These are phyloP conservation scores for Diaporthe ilicicola DNA, from an alignment of 2,329 filamentous ascomycete species.

Conservation along the genomic window DNA sequence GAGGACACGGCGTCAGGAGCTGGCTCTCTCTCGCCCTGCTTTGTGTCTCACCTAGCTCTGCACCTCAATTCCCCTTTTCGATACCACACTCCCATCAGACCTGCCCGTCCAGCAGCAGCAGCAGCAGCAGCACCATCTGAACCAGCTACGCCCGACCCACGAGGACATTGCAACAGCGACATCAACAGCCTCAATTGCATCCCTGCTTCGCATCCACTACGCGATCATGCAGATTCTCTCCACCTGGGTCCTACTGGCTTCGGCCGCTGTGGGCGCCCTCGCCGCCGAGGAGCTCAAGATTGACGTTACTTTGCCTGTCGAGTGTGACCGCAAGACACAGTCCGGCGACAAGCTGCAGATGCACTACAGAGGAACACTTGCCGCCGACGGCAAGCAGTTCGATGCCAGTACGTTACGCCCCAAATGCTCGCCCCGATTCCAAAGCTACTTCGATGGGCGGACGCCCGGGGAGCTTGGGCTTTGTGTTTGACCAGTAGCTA, in stretches of 20 bases:
- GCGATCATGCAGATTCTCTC: constrained; percentile 61
- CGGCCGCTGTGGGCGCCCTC: constrained; percentile 58
- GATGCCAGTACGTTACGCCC: constrained; percentile 69
- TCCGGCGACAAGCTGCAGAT: constrained; percentile 83
- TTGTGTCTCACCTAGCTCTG: constrained; percentile 2
- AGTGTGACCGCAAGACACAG: constrained; percentile 81
- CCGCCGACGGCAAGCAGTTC: constrained; percentile 77
- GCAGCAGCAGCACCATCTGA: not conserved
- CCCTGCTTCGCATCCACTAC: constrained; percentile 24
- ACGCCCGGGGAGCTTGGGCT: not conserved
- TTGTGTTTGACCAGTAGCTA: not conserved
- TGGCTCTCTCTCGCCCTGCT: constrained; percentile 2
- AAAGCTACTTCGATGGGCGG: not conserved
- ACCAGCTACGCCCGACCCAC: not conserved
- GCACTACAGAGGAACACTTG: constrained; percentile 86
- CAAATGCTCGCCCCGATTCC: not conserved
- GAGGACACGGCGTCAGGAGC: constrained; percentile 17
- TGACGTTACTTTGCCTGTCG: constrained; percentile 75
- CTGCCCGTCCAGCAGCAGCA: constrained; percentile 1
- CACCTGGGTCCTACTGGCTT: constrained; percentile 59
- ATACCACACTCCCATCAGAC: not conserved
- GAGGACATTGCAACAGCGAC: not conserved
- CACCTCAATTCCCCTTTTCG: constrained; percentile 15
- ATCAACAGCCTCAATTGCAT: not conserved
- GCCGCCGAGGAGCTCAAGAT: constrained; percentile 75